Evolutionary conservation across 495 filamentous ascomycete species (phyloP), one percentile per base, ranked within the genome.

Genomic region (Aspergillus egyptiacus): DNA sequence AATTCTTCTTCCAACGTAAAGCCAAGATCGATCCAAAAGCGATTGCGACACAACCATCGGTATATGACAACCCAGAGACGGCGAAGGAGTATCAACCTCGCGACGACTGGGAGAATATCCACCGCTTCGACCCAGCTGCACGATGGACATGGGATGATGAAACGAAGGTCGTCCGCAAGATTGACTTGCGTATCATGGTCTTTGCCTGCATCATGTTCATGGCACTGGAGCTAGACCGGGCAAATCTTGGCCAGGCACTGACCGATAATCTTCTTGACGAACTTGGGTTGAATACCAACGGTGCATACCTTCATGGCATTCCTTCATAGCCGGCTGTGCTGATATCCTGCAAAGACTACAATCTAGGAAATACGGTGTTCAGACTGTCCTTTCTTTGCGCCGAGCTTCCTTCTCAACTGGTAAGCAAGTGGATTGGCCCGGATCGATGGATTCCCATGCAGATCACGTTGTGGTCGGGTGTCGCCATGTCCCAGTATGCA

Each of bases 151-250:
- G 65, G 48, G 45, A 59, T 5, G 76, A 78, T 54, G 76, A 79
- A 48, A 45, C 23, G 5, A n/a, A 30, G 3, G 48, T 66, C 7
- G 48, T 53, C 2, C 58, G 60, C 28, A 69, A 65, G 50, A 58
- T 60, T 0, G 76, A 79, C 50, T 48, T 54, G 15, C 62, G 55
- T 13, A 71, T 86, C n/a, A 71, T 71, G 23, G 24, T 67, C 14
- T 77, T 75, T 75, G 76, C 77, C 38, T 80, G 91, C 35, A 75
- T 94, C 51, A 84, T 81, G 61, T 95, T 94, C 69, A 86, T 88
- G 43, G 82, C 79, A 0, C 71, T 90, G 24, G 80, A 90, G 42
- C 65, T 89, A 2, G 86, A 91, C 54, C 74, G 85, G n/a, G 78
- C 80, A 14, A 90, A 89, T 53, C 72, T 87, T 37, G 55, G 61